Conservation (phyloP, 2,329 filamentous ascomycete species). For the Penicillium sp. region DNA sequence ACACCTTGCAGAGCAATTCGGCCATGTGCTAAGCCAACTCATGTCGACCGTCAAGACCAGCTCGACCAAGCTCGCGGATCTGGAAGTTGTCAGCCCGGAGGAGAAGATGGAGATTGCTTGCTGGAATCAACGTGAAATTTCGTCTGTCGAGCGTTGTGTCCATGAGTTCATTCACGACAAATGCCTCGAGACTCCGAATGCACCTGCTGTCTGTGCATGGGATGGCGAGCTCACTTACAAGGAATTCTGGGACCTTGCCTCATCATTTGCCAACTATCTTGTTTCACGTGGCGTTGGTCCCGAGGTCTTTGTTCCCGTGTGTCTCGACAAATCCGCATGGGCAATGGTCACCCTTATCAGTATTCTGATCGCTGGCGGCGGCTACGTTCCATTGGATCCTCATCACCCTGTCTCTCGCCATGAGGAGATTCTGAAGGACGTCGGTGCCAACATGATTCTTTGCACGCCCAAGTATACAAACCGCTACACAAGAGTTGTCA, state of each 20-base stretch:
- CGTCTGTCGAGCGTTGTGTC: conserved; percentile 31
- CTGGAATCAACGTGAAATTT: conserved; percentile 34
- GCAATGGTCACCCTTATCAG: conserved; percentile 36
- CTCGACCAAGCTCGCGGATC: conserved; percentile 25
- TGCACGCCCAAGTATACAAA: conserved; percentile 35
- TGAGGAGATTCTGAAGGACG: conserved; percentile 34
- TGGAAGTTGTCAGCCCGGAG: conserved; percentile 36
- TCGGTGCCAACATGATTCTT: conserved; percentile 34
- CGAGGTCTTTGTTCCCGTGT: conserved; percentile 36
- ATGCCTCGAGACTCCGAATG: conserved; percentile 25
- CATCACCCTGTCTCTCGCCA: conserved; percentile 37
- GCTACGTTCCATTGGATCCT: conserved; percentile 38
- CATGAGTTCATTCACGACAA: conserved; percentile 37
- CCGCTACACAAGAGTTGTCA: conserved; percentile 32
- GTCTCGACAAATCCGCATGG: conserved; percentile 39
- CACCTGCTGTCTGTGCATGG: conserved; percentile 39
- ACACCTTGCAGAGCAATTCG: conserved; percentile 56
- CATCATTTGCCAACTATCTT: conserved; percentile 34
- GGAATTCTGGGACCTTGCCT: conserved; percentile 32
- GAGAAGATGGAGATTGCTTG: conserved; percentile 35
- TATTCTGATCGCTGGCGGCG: conserved; percentile 37
- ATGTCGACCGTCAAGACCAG: conserved; percentile 27
- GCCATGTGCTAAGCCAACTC: conserved; percentile 37
- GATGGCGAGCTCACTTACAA: conserved; percentile 37
- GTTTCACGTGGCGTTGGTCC: conserved; percentile 34